phyloP scores from a whole-genome alignment of 2,329 filamentous ascomycete species.

The Alternaria consortialis region DNA sequence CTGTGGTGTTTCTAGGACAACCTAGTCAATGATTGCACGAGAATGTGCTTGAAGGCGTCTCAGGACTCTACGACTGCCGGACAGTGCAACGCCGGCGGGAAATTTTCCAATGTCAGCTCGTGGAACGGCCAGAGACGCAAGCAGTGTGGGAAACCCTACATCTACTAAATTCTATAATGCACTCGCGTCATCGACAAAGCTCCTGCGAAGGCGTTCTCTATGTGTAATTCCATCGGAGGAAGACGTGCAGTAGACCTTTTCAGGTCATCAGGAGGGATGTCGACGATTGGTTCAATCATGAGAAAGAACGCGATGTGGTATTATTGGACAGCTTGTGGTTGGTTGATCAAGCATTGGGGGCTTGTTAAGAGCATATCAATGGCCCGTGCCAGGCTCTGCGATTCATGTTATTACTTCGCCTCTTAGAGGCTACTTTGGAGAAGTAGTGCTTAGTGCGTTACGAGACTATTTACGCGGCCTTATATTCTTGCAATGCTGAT shows the following conservation, averaged over 20 bases:
- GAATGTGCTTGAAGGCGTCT: conserved; percentile 2
- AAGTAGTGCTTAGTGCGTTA: background rate
- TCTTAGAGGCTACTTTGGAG: background rate
- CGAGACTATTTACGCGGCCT: background rate
- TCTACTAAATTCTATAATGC: background rate
- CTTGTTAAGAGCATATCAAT: background rate
- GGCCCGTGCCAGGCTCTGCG: background rate
- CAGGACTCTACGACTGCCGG: conserved; percentile 1
- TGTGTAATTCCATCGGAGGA: background rate
- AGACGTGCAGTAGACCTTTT: background rate
- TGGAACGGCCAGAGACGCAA: conserved; percentile 1
- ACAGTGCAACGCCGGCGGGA: conserved; percentile 5
- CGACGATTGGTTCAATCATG: background rate
- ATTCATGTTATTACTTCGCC: background rate
- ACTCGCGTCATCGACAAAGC: background rate
- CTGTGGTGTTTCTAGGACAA: background rate
- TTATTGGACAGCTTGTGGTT: background rate
- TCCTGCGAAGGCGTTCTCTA: background rate
- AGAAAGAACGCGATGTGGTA: background rate
- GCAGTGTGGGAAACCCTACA: background rate
- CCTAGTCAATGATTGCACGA: background rate
- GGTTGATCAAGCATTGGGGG: background rate
- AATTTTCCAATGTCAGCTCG: background rate
- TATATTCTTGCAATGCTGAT: background rate
- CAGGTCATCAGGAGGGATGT: background rate